Evolutionary conservation across 441 rosid genomes (phyloP).

Genomic region (Corymbia citriodora): DNA sequence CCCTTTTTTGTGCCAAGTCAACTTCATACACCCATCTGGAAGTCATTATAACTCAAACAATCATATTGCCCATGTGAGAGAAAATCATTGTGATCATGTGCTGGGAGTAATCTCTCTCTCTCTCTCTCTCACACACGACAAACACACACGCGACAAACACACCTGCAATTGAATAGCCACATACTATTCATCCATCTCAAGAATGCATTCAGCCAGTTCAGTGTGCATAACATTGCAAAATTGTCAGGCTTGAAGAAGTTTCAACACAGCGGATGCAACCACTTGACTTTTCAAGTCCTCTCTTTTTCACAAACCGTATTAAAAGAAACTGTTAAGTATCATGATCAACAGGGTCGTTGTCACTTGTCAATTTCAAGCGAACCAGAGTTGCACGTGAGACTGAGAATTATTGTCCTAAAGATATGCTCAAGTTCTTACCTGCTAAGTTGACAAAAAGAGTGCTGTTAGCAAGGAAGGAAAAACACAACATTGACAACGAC

Average conservation of each 20-base stretch:
- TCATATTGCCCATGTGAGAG: background rate
- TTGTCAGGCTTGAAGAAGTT: background rate
- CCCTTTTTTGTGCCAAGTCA: background rate
- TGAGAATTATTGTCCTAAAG: background rate
- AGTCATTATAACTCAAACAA: background rate
- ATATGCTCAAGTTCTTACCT: background rate
- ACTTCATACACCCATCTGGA: background rate
- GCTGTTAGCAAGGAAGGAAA: background rate
- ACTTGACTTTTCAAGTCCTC: background rate
- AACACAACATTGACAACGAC: background rate
- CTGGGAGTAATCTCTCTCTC: background rate
- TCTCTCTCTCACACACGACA: background rate
- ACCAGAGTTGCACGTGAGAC: background rate
- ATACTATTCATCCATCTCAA: background rate
- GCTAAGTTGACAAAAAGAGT: background rate
- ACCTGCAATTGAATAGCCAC: background rate
- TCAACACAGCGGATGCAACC: background rate
- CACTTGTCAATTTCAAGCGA: background rate
- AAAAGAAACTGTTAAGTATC: background rate
- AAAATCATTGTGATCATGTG: background rate
- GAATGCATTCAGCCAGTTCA: background rate
- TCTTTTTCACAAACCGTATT: background rate
- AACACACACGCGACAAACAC: background rate
- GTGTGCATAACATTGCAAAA: background rate
- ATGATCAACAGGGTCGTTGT: background rate